phyloP scores from a whole-genome alignment of 139 green algal genomes.

The Chlorella ohadii region DNA sequence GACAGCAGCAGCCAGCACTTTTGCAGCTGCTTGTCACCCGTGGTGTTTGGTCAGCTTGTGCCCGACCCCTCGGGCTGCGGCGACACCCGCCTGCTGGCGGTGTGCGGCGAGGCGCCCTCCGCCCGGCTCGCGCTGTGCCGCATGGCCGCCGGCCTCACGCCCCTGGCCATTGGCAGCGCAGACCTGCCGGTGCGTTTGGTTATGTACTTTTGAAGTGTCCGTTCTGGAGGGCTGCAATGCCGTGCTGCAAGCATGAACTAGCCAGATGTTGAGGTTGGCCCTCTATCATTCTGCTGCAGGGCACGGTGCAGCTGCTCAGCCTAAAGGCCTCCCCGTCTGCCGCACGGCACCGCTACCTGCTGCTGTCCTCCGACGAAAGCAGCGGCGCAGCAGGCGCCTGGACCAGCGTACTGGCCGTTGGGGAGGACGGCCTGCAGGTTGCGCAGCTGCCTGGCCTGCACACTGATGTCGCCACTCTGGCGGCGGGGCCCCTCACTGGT shows the following conservation, averaged over 20 bases:
- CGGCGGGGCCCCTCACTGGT: neutral
- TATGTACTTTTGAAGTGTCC: no score
- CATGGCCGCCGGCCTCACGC: neutral
- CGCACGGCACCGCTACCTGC: constrained; percentile 29
- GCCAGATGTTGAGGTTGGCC: no score
- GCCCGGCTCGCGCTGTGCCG: constrained; percentile 9
- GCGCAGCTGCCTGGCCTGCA: constrained; percentile 14
- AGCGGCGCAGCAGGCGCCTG: neutral
- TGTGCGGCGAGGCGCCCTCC: neutral
- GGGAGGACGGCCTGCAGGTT: neutral
- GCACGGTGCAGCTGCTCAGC: constrained; percentile 19
- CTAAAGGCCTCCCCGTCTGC: neutral
- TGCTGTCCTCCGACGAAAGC: constrained; percentile 5
- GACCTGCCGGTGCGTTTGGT: constrained; percentile 12
- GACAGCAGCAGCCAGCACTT: neutral
- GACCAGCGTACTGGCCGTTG: neutral
- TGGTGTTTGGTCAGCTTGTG: no score
- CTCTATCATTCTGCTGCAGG: neutral
- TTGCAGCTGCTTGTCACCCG: neutral
- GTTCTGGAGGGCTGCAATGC: no score
- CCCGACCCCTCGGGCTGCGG: constrained; percentile 5
- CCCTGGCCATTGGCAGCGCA: neutral
- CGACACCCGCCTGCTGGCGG: constrained; percentile 5
- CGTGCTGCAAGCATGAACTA: no score
- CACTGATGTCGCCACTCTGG: neutral